These are phyloP conservation scores for Trebouxia gelatinosa DNA, from an alignment of 163 green algal genomes.

Conservation along the genomic window DNA sequence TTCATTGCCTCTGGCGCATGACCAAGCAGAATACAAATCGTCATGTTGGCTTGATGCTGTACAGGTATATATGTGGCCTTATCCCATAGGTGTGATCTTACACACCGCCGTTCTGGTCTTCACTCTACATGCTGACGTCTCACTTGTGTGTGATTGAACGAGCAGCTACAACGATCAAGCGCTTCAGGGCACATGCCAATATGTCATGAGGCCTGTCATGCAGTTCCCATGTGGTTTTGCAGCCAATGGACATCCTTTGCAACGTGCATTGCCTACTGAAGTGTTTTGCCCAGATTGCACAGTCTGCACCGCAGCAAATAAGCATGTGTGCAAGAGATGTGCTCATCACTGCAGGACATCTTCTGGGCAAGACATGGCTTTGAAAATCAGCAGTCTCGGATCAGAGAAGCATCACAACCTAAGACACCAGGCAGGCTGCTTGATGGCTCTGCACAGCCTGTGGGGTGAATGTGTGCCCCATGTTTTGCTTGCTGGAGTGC, in stretches of 20 bases:
- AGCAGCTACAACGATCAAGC: no score
- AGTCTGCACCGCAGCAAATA: not conserved
- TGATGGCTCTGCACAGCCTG: slow-evolving; percentile 7
- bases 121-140: not conserved
- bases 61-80: no score
- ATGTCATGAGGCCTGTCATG: no score
- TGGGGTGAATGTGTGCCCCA: slow-evolving; percentile 19
- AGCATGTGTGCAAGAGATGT: slow-evolving; percentile 2
- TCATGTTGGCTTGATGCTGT: no score
- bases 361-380: not conserved
- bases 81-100: no score
- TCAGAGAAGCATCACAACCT: slow-evolving; percentile 12
- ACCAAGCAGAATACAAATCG: no score
- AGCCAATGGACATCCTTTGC: no score
- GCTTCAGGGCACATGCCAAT: no score
- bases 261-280: not conserved
- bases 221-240: no score
- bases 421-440: not conserved
- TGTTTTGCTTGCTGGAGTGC: slow-evolving; percentile 14
- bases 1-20: not conserved
- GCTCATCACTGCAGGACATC: slow-evolving; percentile 1
- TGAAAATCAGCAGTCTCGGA: no score
- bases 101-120: no score
- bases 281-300: not conserved
- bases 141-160: not conserved